Evolutionary conservation across 352 stramenopile genomes (phyloP).

Genomic region (Globisporangium nagaii): DNA sequence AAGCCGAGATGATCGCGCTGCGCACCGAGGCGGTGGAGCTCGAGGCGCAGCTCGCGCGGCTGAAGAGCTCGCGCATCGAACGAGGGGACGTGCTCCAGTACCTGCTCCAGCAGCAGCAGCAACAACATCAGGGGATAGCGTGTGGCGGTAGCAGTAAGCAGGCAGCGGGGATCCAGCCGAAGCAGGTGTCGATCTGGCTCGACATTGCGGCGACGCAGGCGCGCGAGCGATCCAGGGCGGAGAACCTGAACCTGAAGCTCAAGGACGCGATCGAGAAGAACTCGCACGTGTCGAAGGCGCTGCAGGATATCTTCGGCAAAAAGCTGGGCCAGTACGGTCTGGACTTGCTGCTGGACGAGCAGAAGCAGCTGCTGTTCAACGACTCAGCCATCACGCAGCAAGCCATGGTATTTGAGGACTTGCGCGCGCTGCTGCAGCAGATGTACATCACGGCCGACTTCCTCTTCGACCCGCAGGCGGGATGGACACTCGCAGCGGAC

Average conservation of each 20-base stretch:
- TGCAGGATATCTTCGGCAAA: slow-evolving; percentile 32
- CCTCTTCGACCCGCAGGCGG: slow-evolving; percentile 4
- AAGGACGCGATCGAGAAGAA: slow-evolving; percentile 37
- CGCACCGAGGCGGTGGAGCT: slow-evolving; percentile 6
- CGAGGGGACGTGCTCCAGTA: not conserved
- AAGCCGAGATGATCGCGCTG: slow-evolving; percentile 2
- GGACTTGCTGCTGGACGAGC: slow-evolving; percentile 2
- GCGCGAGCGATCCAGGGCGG: slow-evolving; percentile 29
- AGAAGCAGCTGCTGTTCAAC: slow-evolving; percentile 1
- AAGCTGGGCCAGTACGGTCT: slow-evolving; percentile 2
- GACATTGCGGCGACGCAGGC: slow-evolving; percentile 36
- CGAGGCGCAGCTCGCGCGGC: slow-evolving; percentile 2
- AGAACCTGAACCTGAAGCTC: slow-evolving; percentile 38
- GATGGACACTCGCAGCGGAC: not conserved
- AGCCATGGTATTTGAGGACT: not conserved
- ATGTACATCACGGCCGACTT: slow-evolving; percentile 8
- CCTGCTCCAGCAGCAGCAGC: slow-evolving; percentile 6
- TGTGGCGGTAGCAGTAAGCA: not conserved
- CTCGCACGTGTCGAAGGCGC: slow-evolving; percentile 29
- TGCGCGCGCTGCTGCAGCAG: slow-evolving; percentile 1
- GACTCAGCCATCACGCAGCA: slow-evolving; percentile 5
- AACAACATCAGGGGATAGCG: not conserved
- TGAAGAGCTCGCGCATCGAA: not conserved
- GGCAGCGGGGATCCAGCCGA: not conserved
- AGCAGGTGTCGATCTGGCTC: slow-evolving; percentile 34